phyloP scores from a whole-genome alignment of 306 rosid species.

The Castanea crenata region DNA sequence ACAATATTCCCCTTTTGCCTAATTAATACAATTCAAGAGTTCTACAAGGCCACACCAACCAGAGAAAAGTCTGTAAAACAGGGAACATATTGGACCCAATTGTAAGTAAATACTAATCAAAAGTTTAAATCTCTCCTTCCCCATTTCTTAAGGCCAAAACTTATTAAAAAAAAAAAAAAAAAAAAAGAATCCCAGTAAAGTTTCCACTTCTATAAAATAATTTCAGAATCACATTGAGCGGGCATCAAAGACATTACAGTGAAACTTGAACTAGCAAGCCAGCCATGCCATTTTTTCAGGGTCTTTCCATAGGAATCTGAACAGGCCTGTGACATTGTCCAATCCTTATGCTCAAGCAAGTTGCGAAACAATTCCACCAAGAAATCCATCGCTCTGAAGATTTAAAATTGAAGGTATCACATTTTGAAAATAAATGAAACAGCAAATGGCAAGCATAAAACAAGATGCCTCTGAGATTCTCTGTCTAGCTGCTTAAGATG shows the following conservation, averaged over 20 bases:
- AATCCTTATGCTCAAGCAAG: conserved; percentile 78
- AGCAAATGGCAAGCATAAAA: not conserved
- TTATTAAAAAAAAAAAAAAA: no score
- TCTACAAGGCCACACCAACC: not conserved
- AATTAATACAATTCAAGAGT: not conserved
- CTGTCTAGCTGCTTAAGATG: not conserved
- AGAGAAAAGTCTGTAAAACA: not conserved
- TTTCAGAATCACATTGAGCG: conserved; percentile 20
- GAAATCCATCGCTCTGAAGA: conserved; percentile 96
- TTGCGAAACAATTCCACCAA: conserved; percentile 81
- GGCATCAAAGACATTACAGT: conserved; percentile 54
- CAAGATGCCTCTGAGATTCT: conserved; percentile 2
- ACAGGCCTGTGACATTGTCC: conserved; percentile 94
- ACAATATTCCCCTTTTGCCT: not conserved
- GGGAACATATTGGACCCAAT: not conserved
- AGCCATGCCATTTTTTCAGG: conserved; percentile 94
- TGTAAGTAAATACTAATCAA: not conserved
- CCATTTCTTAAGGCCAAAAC: no score
- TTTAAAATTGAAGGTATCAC: conserved; percentile 7
- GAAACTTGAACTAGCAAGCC: conserved; percentile 97
- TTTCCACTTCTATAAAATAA: conserved; percentile 9
- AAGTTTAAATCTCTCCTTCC: no score
- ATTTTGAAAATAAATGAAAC: conserved; percentile 8
- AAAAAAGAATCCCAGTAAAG: not conserved
- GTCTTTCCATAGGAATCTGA: conserved; percentile 85